Conservation (phyloP, 352 stramenopile species). For the Pythium grandisporangium region DNA sequence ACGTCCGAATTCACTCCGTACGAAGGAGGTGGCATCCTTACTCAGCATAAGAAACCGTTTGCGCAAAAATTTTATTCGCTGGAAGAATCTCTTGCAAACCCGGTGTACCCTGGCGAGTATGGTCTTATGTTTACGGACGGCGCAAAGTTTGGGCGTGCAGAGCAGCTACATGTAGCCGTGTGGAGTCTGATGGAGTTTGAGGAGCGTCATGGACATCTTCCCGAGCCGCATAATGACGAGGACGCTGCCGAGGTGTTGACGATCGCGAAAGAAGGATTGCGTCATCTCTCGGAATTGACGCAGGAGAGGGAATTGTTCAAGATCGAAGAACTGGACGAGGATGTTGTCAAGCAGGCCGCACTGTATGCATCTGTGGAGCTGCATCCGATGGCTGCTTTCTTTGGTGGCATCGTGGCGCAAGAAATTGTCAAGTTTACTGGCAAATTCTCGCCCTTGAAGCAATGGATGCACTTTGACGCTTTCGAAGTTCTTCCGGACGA, state of each 20-base stretch:
- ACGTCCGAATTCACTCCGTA: constrained; percentile 77
- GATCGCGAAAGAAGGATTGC: constrained; percentile 56
- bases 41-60: constrained; percentile 79
- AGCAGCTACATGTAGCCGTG: constrained; percentile 69
- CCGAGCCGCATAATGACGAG: constrained; percentile 49
- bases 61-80: constrained; percentile 67
- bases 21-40: constrained; percentile 70
- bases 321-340: constrained; percentile 66
- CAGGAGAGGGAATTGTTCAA: constrained; percentile 42
- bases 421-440: constrained; percentile 87
- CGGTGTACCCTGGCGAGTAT: constrained; percentile 58
- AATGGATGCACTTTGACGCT: constrained; percentile 80
- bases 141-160: constrained; percentile 79
- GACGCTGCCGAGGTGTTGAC: constrained; percentile 54
- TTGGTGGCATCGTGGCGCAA: constrained; percentile 70
- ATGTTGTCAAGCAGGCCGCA: constrained; percentile 43
- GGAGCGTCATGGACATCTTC: constrained; percentile 48
- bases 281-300: constrained; percentile 57
- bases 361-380: constrained; percentile 58
- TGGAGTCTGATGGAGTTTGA: constrained; percentile 81
- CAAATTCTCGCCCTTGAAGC: constrained; percentile 79
- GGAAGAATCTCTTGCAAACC: constrained; percentile 55
- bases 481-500: constrained; percentile 72
- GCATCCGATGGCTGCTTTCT: constrained; percentile 77
- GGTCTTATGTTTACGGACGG: constrained; percentile 83